phyloP scores from a whole-genome alignment of 305 asterid species.

The Stenogyne calaminthoides region DNA sequence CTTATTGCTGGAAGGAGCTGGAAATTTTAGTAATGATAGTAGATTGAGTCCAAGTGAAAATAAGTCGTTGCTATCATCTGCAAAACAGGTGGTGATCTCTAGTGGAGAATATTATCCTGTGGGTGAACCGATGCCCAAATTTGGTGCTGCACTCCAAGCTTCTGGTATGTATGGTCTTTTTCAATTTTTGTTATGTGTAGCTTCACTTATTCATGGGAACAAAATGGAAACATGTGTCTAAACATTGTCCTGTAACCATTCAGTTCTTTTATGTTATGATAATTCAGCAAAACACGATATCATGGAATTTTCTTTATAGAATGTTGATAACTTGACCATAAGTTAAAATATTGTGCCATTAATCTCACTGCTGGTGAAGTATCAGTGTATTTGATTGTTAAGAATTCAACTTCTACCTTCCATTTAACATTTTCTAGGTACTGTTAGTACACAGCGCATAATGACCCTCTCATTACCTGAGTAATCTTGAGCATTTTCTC shows the following conservation, averaged over 20 bases:
- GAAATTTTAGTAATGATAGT: constrained; percentile 13
- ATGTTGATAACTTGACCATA: too few species aligned
- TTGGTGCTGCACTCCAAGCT: constrained; percentile 82
- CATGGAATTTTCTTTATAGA: too few species aligned
- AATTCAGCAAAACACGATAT: neutral
- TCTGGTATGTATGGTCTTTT: constrained; percentile 51
- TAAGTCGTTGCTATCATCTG: constrained; percentile 54
- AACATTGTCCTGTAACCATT: neutral
- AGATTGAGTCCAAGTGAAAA: constrained; percentile 26
- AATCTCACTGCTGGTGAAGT: neutral
- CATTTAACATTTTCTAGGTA: neutral
- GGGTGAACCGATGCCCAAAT: constrained; percentile 72
- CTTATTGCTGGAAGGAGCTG: constrained; percentile 29
- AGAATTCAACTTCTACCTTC: neutral
- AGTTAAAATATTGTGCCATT: too few species aligned
- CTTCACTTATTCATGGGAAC: neutral
- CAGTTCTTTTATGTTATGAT: neutral
- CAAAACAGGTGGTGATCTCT: constrained; percentile 61
- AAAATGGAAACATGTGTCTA: neutral
- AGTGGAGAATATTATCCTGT: constrained; percentile 67
- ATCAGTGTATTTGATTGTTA: neutral
- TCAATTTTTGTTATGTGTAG: neutral
- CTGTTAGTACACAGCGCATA: neutral
- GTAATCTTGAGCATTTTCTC: neutral
- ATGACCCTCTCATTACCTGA: neutral